Base-by-base conservation (phyloP, 2,329 filamentous ascomycete species). In the Moelleriella libera region DNA sequence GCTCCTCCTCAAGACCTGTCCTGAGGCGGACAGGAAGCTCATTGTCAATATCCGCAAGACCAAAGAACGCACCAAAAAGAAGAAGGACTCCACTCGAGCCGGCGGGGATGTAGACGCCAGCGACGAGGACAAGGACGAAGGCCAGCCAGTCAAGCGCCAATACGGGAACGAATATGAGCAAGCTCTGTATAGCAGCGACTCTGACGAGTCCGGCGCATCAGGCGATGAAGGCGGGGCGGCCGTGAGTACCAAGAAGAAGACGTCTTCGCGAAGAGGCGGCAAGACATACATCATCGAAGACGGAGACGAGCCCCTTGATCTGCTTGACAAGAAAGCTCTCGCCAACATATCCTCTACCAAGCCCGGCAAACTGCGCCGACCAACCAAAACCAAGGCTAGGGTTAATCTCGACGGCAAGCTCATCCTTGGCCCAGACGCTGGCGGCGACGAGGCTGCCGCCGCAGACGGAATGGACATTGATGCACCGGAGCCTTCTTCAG, bases 161-260 rank as follows among this genome's bases (percentile, higher is more conserved):
- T 95, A 94, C 61, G 88, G 89, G 65, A 94, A 85, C 65, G 90
- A 94, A 59, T 96, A 92, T 63, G 90, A 97, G 63, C 85, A 94
- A 64, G 89, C 90, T n/a, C 78, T 98, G 34, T 95, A 96, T 61
- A 89, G 88, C 61, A 86, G 80, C 54, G 82, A 80, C 47, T 80
- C 77, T 5, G 78, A 81, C 32, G 78, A 72, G 6, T 59, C 56
- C 4, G 60, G 55, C 5, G 61, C 50, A 21, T 78, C 74, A 2
- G 80, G 78, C 49, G 76, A 80, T 49, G 79, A 78, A 68, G 54
- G 78, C 48, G 76, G 79, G 49, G 79, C 77, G 68, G 54, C 64
- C 65, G 64, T 48, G 21, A 58, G 57, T 44, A 61, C 59, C 32
- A 69, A 66, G 54, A 70, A 66, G 65, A 69, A 72, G 61, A 43